Percentiles rank a stretch among this genome's conserved stretches.
Conservation (phyloP, 2,329 filamentous ascomycete species). For the Geoglossum cookeanum region DNA sequence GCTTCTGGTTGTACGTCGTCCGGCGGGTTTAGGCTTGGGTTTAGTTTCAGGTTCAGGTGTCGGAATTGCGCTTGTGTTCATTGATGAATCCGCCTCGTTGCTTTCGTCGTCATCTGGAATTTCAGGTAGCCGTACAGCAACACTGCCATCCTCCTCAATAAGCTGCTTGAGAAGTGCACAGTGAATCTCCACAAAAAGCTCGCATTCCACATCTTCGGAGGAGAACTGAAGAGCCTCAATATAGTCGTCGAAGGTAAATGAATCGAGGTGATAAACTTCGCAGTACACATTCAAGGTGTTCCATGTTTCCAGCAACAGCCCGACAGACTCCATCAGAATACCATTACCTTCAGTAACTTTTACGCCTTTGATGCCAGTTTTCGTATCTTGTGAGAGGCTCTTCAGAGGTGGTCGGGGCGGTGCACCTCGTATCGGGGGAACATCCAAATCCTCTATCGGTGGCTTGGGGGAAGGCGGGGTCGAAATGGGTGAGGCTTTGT, state of each 20-base stretch:
- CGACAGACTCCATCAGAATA: constrained; percentile 70
- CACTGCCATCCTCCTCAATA: constrained; percentile 59
- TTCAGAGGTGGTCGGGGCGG: constrained; percentile 54
- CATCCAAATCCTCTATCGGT: constrained; percentile 72
- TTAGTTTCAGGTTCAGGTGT: constrained; percentile 41
- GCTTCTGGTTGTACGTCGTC: constrained; percentile 58
- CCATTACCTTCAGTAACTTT: constrained; percentile 25
- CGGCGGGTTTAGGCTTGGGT: constrained; percentile 43
- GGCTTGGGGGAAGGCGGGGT: constrained; percentile 72
- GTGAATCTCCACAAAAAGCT: constrained; percentile 78
- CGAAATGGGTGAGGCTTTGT: constrained; percentile 30
- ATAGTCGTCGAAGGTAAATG: constrained; percentile 95
- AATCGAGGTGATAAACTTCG: constrained; percentile 83
- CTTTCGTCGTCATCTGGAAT: constrained; percentile 43
- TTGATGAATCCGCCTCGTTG: constrained; percentile 37
- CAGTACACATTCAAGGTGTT: constrained; percentile 97
- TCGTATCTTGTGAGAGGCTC: constrained; percentile 51
- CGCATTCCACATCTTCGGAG: constrained; percentile 54
- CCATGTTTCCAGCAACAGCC: constrained; percentile 76
- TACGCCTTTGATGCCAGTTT: constrained; percentile 23
- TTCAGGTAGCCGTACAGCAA: constrained; percentile 61
- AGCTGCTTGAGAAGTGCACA: constrained; percentile 79
- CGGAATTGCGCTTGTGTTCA: constrained; percentile 29
- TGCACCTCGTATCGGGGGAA: constrained; percentile 45
- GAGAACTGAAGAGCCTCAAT: constrained; percentile 69